Conservation (phyloP, 1,284 basidiomycete genomes). For the Ustilago trichophora region DNA sequence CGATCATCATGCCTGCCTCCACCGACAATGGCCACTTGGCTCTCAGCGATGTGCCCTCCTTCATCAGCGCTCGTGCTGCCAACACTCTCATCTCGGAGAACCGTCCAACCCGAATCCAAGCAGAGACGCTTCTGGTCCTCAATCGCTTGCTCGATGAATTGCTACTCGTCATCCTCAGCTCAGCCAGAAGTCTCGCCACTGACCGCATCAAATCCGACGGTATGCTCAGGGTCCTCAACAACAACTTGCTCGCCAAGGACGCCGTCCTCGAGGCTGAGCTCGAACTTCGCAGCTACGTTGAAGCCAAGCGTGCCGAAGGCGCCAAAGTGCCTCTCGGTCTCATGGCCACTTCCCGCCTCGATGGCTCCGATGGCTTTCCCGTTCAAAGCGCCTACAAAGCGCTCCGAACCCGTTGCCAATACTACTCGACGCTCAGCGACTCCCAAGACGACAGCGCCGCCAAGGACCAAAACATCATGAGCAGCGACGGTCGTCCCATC, state of each 20-base stretch:
- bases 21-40: conserved; percentile 1
- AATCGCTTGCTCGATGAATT: conserved; percentile 60
- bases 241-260: conserved; percentile 57
- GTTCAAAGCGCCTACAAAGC: conserved; percentile 56
- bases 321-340: conserved; percentile 57
- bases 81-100: conserved; percentile 58
- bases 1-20: conserved; percentile 12
- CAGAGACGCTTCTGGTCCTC: conserved; percentile 52
- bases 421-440: conserved; percentile 58
- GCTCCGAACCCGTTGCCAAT: conserved; percentile 53
- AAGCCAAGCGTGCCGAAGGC: conserved; percentile 58
- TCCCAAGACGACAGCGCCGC: conserved; percentile 45
- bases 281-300: conserved; percentile 55
- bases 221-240: conserved; percentile 54
- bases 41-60: conserved; percentile 28
- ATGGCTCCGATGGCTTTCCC: conserved; percentile 57
- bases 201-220: conserved; percentile 62
- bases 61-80: conserved; percentile 57
- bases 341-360: conserved; percentile 57
- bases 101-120: conserved; percentile 60
- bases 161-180: conserved; percentile 51
- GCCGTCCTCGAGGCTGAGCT: conserved; percentile 62
- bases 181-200: conserved; percentile 56
- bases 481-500: conserved; percentile 57
- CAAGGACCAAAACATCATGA: conserved; percentile 61